These are phyloP conservation scores for Fusarium sp. DNA, from an alignment of 2,329 filamentous ascomycete genomes.

Conservation along the genomic window DNA sequence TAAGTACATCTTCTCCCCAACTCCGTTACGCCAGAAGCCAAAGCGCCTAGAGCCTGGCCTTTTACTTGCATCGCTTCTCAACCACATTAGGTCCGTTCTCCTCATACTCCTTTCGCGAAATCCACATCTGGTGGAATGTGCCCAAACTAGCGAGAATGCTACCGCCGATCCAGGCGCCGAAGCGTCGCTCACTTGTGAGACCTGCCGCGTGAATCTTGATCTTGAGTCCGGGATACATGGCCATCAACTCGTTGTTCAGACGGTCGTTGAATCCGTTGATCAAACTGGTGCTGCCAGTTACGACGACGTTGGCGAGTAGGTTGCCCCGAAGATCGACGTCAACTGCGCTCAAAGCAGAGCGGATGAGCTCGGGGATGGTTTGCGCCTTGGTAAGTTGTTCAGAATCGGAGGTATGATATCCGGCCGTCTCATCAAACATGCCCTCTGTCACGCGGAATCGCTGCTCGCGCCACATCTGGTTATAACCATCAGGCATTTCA, in stretches of 20 bases:
- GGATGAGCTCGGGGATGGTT: slow-evolving; percentile 86
- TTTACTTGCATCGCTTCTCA: slow-evolving; percentile 93
- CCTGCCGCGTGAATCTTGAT: slow-evolving; percentile 91
- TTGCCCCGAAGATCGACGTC: slow-evolving; percentile 90
- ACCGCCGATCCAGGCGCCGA: slow-evolving; percentile 95
- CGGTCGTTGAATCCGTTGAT: slow-evolving; percentile 94
- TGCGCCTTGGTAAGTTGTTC: slow-evolving; percentile 74
- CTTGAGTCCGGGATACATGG: slow-evolving; percentile 84
- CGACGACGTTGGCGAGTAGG: slow-evolving; percentile 88
- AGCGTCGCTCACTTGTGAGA: slow-evolving; percentile 87
- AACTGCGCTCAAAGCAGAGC: slow-evolving; percentile 79
- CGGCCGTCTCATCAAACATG: slow-evolving; percentile 88
- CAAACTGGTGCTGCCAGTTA: slow-evolving; percentile 88
- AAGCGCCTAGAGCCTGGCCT: slow-evolving; percentile 21
- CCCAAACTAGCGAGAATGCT: slow-evolving; percentile 95
- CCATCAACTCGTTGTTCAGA: slow-evolving; percentile 83
- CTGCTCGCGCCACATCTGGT: slow-evolving; percentile 92
- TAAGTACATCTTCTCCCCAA: slow-evolving; percentile 48
- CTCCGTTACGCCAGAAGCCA: slow-evolving; percentile 51
- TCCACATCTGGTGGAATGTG: slow-evolving; percentile 99
- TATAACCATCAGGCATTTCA: slow-evolving; percentile 97
- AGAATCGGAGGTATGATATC: slow-evolving; percentile 63
- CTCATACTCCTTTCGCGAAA: slow-evolving; percentile 96
- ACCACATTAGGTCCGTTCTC: slow-evolving; percentile 92
- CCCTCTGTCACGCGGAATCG: slow-evolving; percentile 88